phyloP scores from a whole-genome alignment of 2,329 filamentous ascomycete genomes.

The Paecilomyces variotii region DNA sequence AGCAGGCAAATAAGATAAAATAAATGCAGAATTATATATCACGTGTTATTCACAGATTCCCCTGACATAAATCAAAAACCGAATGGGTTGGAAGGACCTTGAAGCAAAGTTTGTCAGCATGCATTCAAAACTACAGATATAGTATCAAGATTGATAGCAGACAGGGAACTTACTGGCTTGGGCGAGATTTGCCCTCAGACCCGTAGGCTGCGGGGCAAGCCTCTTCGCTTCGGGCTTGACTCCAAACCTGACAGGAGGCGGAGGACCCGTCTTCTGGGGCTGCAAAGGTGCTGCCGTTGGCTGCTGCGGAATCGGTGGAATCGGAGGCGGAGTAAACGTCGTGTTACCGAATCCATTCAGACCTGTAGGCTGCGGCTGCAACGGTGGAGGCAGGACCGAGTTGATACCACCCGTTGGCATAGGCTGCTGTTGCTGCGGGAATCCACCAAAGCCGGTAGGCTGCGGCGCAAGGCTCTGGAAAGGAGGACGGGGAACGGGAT shows the following conservation, averaged over 20 bases:
- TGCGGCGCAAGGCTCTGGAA: conserved; percentile 42
- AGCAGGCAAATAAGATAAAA: conserved; percentile 10
- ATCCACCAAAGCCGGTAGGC: conserved; percentile 46
- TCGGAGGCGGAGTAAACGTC: conserved; percentile 39
- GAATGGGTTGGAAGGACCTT: conserved; percentile 63
- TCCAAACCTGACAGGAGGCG: conserved; percentile 84
- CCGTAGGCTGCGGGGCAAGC: conserved; percentile 77
- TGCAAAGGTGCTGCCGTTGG: conserved; percentile 55
- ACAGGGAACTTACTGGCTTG: conserved; percentile 78
- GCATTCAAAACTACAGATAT: conserved; percentile 10
- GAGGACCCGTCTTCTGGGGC: conserved; percentile 75
- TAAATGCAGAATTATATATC: conserved; percentile 17
- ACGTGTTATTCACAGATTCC: conserved; percentile 8
- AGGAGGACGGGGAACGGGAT: conserved; percentile 22
- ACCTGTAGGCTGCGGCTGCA: conserved; percentile 43
- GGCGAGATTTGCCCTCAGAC: conserved; percentile 77
- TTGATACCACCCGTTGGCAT: conserved; percentile 40
- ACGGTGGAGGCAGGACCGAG: conserved; percentile 21
- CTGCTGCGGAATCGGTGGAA: conserved; percentile 52
- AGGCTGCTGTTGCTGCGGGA: conserved; percentile 28
- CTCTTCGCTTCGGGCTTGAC: conserved; percentile 65
- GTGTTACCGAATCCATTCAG: conserved; percentile 43
- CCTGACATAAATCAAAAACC: conserved; percentile 47
- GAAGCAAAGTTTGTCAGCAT: conserved; percentile 2
- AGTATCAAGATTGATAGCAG: conserved; percentile 2